Conservation (phyloP, 768 basidiomycete genomes). For the Leccinum obscurum region DNA sequence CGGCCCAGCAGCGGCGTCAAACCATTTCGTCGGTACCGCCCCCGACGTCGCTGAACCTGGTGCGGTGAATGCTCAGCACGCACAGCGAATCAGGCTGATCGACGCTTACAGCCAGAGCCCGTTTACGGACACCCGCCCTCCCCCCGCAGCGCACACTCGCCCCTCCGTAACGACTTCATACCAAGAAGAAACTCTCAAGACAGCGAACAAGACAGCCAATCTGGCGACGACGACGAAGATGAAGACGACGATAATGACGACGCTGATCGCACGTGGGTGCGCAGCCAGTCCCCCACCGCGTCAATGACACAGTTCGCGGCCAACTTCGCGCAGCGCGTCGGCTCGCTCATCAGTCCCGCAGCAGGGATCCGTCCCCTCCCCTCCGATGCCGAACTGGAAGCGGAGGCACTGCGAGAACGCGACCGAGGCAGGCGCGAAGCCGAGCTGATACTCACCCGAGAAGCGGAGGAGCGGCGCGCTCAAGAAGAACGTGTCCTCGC, state of each 20-base stretch:
- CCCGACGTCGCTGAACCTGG: conserved; percentile 42
- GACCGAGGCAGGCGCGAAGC: conserved; percentile 76
- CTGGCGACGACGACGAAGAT: conserved; percentile 40
- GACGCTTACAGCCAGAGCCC: conserved; percentile 41
- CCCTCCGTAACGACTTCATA: conserved; percentile 63
- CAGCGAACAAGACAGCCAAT: conserved; percentile 48
- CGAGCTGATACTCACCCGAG: conserved; percentile 69
- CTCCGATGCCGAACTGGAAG: conserved; percentile 79
- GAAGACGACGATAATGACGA: conserved; percentile 39
- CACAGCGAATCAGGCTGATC: conserved; percentile 13
- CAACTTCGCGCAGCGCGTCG: conserved; percentile 74
- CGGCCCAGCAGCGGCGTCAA: conserved; percentile 37
- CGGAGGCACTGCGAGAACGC: conserved; percentile 75
- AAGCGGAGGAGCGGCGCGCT: conserved; percentile 65
- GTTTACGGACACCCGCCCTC: conserved; percentile 39
- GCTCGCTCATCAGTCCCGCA: conserved; percentile 59
- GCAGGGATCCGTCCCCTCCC: conserved; percentile 47
- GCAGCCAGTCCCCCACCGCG: conserved; percentile 57
- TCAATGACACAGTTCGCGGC: conserved; percentile 75
- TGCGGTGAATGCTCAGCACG: conserved; percentile 15
- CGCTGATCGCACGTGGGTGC: conserved; percentile 27
- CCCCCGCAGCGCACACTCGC: conserved; percentile 61
- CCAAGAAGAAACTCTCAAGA: conserved; percentile 51
- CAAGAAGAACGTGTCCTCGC: conserved; percentile 76
- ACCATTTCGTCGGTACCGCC: conserved; percentile 39